Evolutionary conservation across 192 early-diverging fungal species (phyloP).

Genomic region (Glomus cerebriforme): DNA sequence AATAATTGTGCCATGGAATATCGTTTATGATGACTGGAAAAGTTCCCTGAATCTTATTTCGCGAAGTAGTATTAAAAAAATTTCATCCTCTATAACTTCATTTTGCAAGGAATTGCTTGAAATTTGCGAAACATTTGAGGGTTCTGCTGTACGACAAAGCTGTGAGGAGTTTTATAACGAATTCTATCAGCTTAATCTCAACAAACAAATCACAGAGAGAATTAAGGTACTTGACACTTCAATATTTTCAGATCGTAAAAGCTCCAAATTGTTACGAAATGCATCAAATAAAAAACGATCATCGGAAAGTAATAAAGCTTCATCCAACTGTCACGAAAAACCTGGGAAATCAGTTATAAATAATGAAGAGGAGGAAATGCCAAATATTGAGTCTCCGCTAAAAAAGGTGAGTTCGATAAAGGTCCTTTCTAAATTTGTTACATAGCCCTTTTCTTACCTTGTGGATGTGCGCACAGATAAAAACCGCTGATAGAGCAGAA

Average conservation of each 20-base stretch:
- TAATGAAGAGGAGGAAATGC: too few species aligned
- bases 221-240: neutral
- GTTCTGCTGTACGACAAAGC: neutral
- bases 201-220: neutral
- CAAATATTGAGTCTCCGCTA: too few species aligned
- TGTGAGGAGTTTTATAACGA: neutral
- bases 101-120: neutral
- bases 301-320: too few species aligned
- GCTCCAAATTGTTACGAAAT: too few species aligned
- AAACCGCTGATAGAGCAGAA: slow-evolving; percentile 23
- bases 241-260: neutral
- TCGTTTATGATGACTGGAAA: neutral
- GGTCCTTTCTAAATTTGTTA: too few species aligned
- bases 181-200: neutral
- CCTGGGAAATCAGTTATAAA: too few species aligned
- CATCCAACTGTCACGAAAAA: too few species aligned
- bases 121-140: neutral
- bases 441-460: too few species aligned
- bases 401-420: too few species aligned
- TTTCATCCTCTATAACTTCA: neutral
- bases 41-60: neutral
- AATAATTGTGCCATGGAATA: neutral
- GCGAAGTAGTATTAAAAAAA: neutral
- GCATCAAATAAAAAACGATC: too few species aligned
- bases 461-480: neutral